Evolutionary conservation across 73 alveolate genomes (phyloP).

Genomic region (Tetrahymena thermophila): DNA sequence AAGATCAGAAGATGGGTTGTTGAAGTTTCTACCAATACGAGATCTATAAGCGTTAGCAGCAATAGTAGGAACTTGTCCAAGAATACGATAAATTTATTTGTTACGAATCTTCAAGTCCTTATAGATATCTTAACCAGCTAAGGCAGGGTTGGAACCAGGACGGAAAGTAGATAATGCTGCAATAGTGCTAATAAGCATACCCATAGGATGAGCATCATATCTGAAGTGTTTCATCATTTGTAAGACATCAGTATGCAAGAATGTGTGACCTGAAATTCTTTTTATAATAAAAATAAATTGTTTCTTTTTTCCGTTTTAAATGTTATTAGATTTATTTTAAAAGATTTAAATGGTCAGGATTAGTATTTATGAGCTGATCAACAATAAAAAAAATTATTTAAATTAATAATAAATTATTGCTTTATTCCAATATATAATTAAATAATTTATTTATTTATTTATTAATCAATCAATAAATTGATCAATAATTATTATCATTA

Average conservation of each 20-base stretch:
- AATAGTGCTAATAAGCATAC: conserved; percentile 72
- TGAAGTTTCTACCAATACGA: conserved; percentile 75
- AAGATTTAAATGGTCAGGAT: not conserved
- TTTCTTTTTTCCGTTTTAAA: too few relatives aligned
- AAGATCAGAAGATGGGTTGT: conserved; percentile 61
- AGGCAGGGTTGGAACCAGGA: conserved; percentile 89
- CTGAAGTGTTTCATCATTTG: conserved; percentile 75
- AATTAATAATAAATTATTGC: too few relatives aligned
- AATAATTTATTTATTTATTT: too few relatives aligned
- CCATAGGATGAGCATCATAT: conserved; percentile 88
- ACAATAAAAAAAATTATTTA: not conserved
- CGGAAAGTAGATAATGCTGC: conserved; percentile 80
- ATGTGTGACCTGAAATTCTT: conserved; percentile 64
- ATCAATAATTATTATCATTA: too few relatives aligned
- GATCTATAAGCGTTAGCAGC: conserved; percentile 83
- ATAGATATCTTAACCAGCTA: conserved; percentile 52
- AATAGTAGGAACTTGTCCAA: conserved; percentile 78
- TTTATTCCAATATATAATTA: too few relatives aligned
- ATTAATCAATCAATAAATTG: too few relatives aligned
- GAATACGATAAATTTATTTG: conserved; percentile 71
- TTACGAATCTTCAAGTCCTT: conserved; percentile 22
- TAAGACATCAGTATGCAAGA: conserved; percentile 64
- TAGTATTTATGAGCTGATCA: not conserved
- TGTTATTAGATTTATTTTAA: not conserved
- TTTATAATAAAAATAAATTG: not conserved